A percentile compares a stretch with the other conserved stretches of the same genome.
These are phyloP conservation scores for Cyberlindnera meyerae DNA, from an alignment of 805 yeast species.

Conservation along the genomic window DNA sequence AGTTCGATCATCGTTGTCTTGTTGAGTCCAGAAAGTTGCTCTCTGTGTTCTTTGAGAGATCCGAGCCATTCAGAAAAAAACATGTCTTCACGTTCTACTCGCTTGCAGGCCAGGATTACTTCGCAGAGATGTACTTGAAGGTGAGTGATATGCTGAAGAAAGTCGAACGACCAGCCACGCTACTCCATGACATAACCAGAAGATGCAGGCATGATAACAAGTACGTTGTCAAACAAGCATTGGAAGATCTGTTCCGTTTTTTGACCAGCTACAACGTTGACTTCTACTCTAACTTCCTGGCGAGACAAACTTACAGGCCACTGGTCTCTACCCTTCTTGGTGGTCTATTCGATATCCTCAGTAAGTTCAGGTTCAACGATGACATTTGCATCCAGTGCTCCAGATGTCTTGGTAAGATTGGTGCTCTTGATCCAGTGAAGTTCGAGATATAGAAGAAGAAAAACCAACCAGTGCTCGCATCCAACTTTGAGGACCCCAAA, in stretches of 20 bases:
- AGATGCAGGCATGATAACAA: slow-evolving; percentile 59
- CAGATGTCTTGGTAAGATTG: slow-evolving; percentile 67
- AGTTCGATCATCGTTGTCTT: slow-evolving; percentile 46
- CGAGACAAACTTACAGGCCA: slow-evolving; percentile 28
- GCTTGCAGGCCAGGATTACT: slow-evolving; percentile 39
- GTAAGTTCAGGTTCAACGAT: slow-evolving; percentile 46
- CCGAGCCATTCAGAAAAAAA: slow-evolving; percentile 30
- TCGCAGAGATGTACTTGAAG: slow-evolving; percentile 29
- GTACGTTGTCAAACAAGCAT: slow-evolving; percentile 67
- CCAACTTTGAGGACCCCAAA: slow-evolving; percentile 54
- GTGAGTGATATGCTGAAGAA: slow-evolving; percentile 28
- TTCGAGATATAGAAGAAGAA: slow-evolving; percentile 39
- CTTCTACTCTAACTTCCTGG: slow-evolving; percentile 41
- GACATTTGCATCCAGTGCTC: slow-evolving; percentile 58
- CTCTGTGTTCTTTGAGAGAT: slow-evolving; percentile 30
- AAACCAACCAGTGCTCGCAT: slow-evolving; percentile 44
- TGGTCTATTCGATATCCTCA: slow-evolving; percentile 51
- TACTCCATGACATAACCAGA: slow-evolving; percentile 48
- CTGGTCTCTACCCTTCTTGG: slow-evolving; percentile 43
- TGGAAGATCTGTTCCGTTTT: slow-evolving; percentile 56
- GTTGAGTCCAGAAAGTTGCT: slow-evolving; percentile 49
- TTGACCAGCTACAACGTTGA: slow-evolving; percentile 46
- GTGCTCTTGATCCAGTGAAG: slow-evolving; percentile 65
- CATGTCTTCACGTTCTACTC: slow-evolving; percentile 52
- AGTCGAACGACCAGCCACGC: slow-evolving; percentile 29